Base-by-base conservation (phyloP, 257 asterid species). In the Lithospermum erythrorhizon region DNA sequence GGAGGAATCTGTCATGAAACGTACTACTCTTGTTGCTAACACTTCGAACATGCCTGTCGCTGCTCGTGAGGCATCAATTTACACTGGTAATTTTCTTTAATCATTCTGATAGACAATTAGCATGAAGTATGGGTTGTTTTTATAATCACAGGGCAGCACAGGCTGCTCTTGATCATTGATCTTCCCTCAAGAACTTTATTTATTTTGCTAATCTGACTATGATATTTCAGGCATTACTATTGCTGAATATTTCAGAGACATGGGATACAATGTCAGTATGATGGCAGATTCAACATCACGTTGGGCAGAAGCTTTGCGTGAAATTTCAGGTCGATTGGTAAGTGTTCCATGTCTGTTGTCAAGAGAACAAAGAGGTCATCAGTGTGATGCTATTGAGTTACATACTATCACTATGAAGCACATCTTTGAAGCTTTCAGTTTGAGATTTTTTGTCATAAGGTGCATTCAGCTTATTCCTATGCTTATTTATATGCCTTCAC, bases 41-140 rank as follows among this genome's bases (percentile, higher is more conserved):
- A 93, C 99, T 74, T 93, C 99, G 61, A 93, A 93, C 70, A 93
- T 93, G 99, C 99, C 97, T 0, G 99, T 93, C 87, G 99, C 99
- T 78, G 99, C 99, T 70, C 97, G 97, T 70, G 99, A 93, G 79
- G 99, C 99, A 68, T 93, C 99, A 54, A 93, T 93, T 68, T 93
- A 93, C 60, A 56, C 60, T 22, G 60, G 60, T 56, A 23, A 23
- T 22, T 16, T 22, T 56, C 4, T 56, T 22, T 25, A 15, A 53
- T 4, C 25, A 53, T 53, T 4, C 57, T 19, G 22, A 19, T 19
- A 53, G 22, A n/a, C 11, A 53, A 53, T 3, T 19, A 53, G 11
- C 25, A 53, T 53, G 22, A 53, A n/a, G 57, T 53, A n/a, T 53
- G 57, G 32, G 16, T 55, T 55, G 16, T 11, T 6, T 23, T 14